These are phyloP conservation scores for Viridothelium virens DNA, from an alignment of 495 filamentous ascomycete species.

Conservation along the genomic window DNA sequence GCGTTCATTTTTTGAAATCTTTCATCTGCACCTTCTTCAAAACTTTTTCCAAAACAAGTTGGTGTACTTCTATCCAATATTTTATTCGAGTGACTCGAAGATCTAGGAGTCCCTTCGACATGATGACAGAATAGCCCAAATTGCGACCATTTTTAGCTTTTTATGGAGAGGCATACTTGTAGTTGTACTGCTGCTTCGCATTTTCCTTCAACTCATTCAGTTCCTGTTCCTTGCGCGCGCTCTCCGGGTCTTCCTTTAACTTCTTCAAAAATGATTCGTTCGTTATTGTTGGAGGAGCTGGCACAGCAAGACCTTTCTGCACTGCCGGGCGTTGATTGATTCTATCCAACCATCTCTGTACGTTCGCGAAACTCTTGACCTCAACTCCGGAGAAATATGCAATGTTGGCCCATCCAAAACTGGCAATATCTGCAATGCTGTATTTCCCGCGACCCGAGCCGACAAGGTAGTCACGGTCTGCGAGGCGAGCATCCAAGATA, in stretches of 20 bases:
- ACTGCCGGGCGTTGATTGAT: conserved; percentile 32
- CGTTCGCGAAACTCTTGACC: conserved; percentile 30
- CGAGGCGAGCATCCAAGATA: conserved; percentile 33
- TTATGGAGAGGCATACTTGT: conserved; percentile 24
- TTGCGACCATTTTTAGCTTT: background rate
- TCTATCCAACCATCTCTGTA: conserved; percentile 31
- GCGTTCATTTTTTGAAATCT: no score
- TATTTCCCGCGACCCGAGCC: conserved; percentile 29
- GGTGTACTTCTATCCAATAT: no score
- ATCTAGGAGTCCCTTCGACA: no score
- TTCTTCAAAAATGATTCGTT: conserved; percentile 25
- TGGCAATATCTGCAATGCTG: conserved; percentile 34
- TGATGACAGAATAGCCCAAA: no score
- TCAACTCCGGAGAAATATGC: conserved; percentile 27
- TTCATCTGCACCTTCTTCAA: no score
- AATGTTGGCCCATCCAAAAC: conserved; percentile 32
- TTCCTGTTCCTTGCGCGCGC: conserved; percentile 26
- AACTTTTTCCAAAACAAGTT: no score
- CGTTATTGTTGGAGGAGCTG: conserved; percentile 19
- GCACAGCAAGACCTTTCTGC: conserved; percentile 28
- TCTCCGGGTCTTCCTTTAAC: conserved; percentile 32
- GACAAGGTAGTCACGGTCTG: conserved; percentile 30
- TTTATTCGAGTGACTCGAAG: no score
- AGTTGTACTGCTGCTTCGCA: conserved; percentile 34
- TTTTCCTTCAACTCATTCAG: conserved; percentile 23